Evolutionary conservation across 2,329 filamentous ascomycete species (phyloP).

Genomic region (Epichloe coenophiala): DNA sequence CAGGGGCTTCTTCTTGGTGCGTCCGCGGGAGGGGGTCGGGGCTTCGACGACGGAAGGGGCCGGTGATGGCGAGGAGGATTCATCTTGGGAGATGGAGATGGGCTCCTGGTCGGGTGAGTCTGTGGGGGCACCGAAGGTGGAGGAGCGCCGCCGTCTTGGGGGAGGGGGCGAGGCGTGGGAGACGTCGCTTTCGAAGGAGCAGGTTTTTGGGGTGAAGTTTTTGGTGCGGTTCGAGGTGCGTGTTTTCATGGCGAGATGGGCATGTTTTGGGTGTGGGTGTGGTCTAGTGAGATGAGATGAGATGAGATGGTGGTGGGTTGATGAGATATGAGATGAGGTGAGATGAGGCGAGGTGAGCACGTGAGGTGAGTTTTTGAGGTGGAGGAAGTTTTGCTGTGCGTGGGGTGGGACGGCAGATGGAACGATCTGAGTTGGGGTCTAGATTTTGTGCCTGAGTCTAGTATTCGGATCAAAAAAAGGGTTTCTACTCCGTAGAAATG

Average conservation of each 20-base stretch:
- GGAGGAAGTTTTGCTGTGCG: background rate
- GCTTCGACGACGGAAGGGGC: background rate
- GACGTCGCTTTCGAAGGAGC: conserved; percentile 19
- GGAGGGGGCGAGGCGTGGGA: background rate
- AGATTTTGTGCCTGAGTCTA: no score
- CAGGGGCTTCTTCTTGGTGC: background rate
- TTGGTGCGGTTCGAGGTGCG: conserved; percentile 23
- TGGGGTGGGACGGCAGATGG: no score
- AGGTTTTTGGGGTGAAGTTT: conserved; percentile 19
- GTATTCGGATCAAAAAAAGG: no score
- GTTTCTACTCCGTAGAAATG: no score
- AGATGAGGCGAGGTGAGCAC: background rate
- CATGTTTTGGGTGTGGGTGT: background rate
- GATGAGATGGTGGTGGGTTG: background rate
- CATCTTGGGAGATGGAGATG: conserved; percentile 18
- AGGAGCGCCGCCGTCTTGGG: background rate
- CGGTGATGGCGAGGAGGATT: background rate
- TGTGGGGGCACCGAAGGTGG: no score
- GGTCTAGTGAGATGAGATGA: background rate
- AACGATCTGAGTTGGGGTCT: no score
- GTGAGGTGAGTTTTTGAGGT: background rate
- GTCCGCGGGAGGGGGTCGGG: background rate
- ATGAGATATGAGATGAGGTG: background rate
- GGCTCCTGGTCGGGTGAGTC: conserved; percentile 13
- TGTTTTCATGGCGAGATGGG: conserved; percentile 19